Base-by-base conservation (phyloP, 768 basidiomycete species). In the Tricholoma saponaceum region DNA sequence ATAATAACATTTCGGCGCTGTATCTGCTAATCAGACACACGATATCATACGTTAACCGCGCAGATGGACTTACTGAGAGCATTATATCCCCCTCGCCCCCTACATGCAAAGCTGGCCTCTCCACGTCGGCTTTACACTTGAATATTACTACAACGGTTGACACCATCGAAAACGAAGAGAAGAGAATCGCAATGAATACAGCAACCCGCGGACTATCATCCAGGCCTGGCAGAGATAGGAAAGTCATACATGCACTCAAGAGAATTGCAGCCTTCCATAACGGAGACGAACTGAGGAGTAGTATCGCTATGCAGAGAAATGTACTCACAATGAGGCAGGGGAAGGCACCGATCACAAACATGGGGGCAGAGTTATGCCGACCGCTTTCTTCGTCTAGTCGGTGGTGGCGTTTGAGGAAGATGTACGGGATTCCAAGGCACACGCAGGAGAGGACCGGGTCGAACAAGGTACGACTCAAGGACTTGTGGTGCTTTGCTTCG, bases 341-440 rank as follows among this genome's bases (percentile, higher is more conserved):
- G 67, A 82, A 86, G 2, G 83, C 87, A 12, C 86, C 84, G 37
- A 87, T 69, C 54, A 87, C 67, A 55, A 91, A 78, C 66, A 87
- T 71, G 0, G 87, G 84, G 5, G 79, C 80, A 2, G 80, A 76
- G 44, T 66, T 72, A 25, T 76, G 70, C 33, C 74, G 60, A n/a
- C 83, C 83, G 54, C 82, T 79, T 68, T 90, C 89, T 51, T 84
- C 79, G 66, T 90, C 88, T 30, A 79, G 65, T 18, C 81, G 69
- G 46, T 79, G 78, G 58, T 75, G 65, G 53, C 84, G 81, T 52
- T 82, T 79, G 61, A 83, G 69, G 74, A 91, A 90, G 57, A 92
- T 69, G 70, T 86, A 91, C 0, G 91, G 91, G 51, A 93, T 85
- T 2, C 91, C 91, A 9, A 93, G 79, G 65, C 88, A 89, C 22